A percentile compares a stretch with the other conserved stretches of the same genome.
Evolutionary conservation across 2,329 filamentous ascomycete species (phyloP).

Genomic region (Coniosporium tulheliwenetii): DNA sequence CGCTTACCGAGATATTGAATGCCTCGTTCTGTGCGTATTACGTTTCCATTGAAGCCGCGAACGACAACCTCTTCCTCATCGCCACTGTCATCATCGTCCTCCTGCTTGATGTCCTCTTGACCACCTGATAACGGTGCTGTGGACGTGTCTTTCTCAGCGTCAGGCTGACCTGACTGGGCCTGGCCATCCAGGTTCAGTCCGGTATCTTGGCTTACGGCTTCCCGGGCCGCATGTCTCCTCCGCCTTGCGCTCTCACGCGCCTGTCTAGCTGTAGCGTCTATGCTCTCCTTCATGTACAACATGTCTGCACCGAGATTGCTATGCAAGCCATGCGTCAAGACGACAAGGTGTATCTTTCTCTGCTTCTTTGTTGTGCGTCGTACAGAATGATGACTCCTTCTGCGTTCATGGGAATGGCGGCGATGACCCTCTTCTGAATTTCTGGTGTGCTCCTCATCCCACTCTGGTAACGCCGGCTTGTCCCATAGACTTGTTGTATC

Average conservation of each 20-base stretch:
- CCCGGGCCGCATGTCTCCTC: constrained; percentile 30
- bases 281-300: constrained; percentile 94
- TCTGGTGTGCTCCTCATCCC: constrained; percentile 21
- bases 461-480: constrained; percentile 64
- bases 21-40: constrained; percentile 77
- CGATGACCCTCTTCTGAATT: neutral
- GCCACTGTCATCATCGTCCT: constrained; percentile 37
- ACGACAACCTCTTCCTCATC: constrained; percentile 79
- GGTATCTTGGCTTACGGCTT: constrained; percentile 5
- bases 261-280: constrained; percentile 67
- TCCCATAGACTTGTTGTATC: constrained; percentile 89
- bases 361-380: constrained; percentile 27
- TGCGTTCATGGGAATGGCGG: too few species aligned
- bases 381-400: too few species aligned
- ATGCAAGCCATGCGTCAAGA: constrained; percentile 87
- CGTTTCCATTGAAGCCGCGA: constrained; percentile 78
- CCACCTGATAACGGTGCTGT: constrained; percentile 33
- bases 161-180: constrained; percentile 10
- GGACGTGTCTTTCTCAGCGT: constrained; percentile 14
- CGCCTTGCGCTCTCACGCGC: constrained; percentile 53
- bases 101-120: constrained; percentile 28
- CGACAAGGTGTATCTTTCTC: constrained; percentile 77
- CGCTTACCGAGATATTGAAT: constrained; percentile 96
- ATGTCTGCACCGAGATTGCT: constrained; percentile 94
- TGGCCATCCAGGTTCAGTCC: constrained; percentile 7